Percentiles rank a stretch among this genome's conserved stretches.
These are phyloP conservation scores for Thermochaetoides dissita DNA, from an alignment of 2,329 filamentous ascomycete species.

Conservation along the genomic window DNA sequence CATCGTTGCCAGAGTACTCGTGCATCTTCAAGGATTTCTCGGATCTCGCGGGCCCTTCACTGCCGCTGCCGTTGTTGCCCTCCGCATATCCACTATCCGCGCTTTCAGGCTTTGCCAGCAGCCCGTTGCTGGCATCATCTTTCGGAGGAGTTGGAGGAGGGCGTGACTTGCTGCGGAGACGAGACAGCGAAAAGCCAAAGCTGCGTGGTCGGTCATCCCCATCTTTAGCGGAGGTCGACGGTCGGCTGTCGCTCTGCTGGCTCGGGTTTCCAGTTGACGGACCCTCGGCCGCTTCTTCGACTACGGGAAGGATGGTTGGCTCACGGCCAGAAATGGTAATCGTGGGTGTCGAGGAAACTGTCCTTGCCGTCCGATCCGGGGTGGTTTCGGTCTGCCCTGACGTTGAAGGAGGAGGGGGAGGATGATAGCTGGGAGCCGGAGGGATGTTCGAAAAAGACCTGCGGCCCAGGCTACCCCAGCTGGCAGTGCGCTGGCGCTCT, in stretches of 20 bases:
- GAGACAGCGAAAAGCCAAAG: too few species aligned
- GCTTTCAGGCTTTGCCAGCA: slow-evolving; percentile 29
- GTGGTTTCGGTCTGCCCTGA: slow-evolving; percentile 17
- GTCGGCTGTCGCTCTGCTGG: slow-evolving; percentile 29
- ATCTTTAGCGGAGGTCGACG: slow-evolving; percentile 30
- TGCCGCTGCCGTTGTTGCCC: slow-evolving; percentile 16
- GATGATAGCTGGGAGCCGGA: slow-evolving; percentile 32
- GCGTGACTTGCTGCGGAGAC: slow-evolving; percentile 1
- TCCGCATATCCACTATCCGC: slow-evolving; percentile 34
- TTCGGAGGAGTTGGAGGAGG: slow-evolving; percentile 35
- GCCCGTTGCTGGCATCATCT: slow-evolving; percentile 21
- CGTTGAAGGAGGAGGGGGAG: slow-evolving; percentile 22
- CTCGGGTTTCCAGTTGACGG: slow-evolving; percentile 50
- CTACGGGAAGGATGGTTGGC: slow-evolving; percentile 54
- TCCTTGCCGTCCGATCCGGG: background rate
- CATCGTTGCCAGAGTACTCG: slow-evolving; percentile 36
- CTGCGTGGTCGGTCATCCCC: slow-evolving; percentile 4
- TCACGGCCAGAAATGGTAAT: slow-evolving; percentile 29
- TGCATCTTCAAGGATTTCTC: slow-evolving; percentile 22
- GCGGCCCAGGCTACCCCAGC: slow-evolving; percentile 24
- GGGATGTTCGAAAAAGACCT: slow-evolving; percentile 20
- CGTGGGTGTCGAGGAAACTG: background rate
- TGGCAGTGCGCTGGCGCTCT: slow-evolving; percentile 23
- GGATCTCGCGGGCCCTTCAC: slow-evolving; percentile 18
- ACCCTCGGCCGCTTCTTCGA: slow-evolving; percentile 77